A percentile compares a stretch with the other conserved stretches of the same genome.
These are phyloP conservation scores for Apophysomyces elegans DNA, from an alignment of 371 early-diverging fungal genomes.

Conservation along the genomic window DNA sequence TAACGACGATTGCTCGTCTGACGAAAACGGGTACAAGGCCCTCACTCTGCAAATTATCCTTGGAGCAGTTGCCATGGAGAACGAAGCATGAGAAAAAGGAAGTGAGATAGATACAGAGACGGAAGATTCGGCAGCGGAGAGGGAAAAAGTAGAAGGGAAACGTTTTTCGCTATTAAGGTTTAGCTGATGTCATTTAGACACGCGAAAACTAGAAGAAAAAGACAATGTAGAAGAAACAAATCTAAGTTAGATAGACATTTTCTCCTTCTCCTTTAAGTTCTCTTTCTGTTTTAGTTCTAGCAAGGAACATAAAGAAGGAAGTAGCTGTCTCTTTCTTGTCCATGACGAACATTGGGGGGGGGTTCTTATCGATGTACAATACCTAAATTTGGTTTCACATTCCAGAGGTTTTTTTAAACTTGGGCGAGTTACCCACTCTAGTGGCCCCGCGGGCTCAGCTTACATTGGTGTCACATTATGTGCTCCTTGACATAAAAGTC, in stretches of 20 bases:
- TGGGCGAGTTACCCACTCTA: conserved; percentile 9
- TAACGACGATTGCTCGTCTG: conserved; percentile 75
- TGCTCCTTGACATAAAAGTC: conserved; percentile 3
- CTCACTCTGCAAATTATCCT: conserved; percentile 43
- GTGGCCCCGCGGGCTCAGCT: conserved; percentile 6
- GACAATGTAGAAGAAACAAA: neutral
- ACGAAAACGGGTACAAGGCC: conserved; percentile 79
- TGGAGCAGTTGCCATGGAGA: conserved; percentile 29
- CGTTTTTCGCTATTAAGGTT: conserved; percentile 3
- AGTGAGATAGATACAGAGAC: neutral
- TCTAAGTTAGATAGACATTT: neutral
- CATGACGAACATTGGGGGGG: too few species aligned
- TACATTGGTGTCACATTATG: conserved; percentile 10
- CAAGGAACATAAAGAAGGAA: too few species aligned
- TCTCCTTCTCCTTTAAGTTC: neutral
- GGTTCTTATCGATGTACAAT: neutral
- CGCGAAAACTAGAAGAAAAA: conserved; percentile 18
- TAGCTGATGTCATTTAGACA: conserved; percentile 4
- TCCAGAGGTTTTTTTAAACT: conserved; percentile 1
- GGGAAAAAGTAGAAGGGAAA: conserved; percentile 3
- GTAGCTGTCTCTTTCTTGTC: neutral
- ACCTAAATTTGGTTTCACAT: conserved; percentile 6
- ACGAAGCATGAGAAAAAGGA: conserved; percentile 14
- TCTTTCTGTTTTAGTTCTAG: neutral
- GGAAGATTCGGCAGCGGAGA: conserved; percentile 6